phyloP scores from a whole-genome alignment of 305 asterid genomes.

The Fraxinus latifolia region DNA sequence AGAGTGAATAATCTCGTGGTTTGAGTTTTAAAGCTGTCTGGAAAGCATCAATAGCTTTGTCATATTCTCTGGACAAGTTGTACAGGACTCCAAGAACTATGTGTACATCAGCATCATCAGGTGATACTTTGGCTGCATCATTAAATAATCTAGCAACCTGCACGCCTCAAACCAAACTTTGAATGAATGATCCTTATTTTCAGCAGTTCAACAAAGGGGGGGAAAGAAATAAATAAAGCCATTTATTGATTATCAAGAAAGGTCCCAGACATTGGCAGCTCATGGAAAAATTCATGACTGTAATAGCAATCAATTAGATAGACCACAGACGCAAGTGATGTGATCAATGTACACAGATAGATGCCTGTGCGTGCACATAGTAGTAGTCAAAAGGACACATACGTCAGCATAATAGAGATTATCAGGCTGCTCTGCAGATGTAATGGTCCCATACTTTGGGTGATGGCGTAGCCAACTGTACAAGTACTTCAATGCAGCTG shows the following conservation, averaged over 20 bases:
- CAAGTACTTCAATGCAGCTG: constrained; percentile 86
- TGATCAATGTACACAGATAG: constrained; percentile 1
- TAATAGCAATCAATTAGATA: constrained; percentile 11
- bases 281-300: background rate
- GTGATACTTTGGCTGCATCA: constrained; percentile 91
- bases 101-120: constrained; percentile 98
- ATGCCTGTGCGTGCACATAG: background rate
- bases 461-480: constrained; percentile 93
- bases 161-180: constrained; percentile 21
- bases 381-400: constrained; percentile 33
- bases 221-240: background rate
- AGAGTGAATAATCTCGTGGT: constrained; percentile 97
- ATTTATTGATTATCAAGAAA: constrained; percentile 8
- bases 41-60: constrained; percentile 89
- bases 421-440: constrained; percentile 68
- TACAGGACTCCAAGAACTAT: constrained; percentile 92
- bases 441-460: constrained; percentile 75
- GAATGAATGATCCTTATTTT: constrained; percentile 5
- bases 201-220: background rate
- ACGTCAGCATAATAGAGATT: constrained; percentile 87
- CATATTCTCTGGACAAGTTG: constrained; percentile 88
- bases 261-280: background rate
- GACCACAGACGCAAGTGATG: background rate
- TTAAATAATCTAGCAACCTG: constrained; percentile 79
- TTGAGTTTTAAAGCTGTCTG: constrained; percentile 91